Base-by-base conservation (phyloP, 2,329 filamentous ascomycete species). In the Alternaria postmessia region DNA sequence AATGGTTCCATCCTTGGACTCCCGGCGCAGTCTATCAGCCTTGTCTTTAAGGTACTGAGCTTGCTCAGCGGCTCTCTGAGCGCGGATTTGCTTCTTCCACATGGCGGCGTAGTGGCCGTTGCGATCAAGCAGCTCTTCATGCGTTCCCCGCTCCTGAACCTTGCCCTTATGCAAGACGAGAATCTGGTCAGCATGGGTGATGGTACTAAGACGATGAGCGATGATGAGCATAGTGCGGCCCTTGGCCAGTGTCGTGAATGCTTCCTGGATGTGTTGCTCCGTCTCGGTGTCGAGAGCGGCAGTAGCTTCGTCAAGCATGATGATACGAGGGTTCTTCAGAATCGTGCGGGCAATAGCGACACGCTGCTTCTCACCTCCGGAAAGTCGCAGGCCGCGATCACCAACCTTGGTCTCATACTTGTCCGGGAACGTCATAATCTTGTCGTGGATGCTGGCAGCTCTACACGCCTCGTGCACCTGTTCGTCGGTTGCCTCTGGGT, bases 151-250 rank as follows among this genome's bases (percentile, higher is more conserved):
- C 68, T 87, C 85, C 11, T 81, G 79, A 0, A 85, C 83, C 57
- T 78, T 77, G 54, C 85, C 85, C 64, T 84, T 81, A 64, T 86
- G 81, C 49, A 87, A 75, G 6, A 86, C 84, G 7, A 86, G 78
- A 51, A 86, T 86, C 63, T 86, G 84, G 57, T 87, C 84, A 41
- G 84, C 85, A 66, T 82, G 81, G 26, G 81, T 84, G 63, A 86
- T 85, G 16, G 85, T 87, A 59, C 83, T 85, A 26, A 87, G 79
- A 41, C 84, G 81, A 82, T 88, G 93, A 82, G 95, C 95, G 81
- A 99, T 98, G 52, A 98, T 93, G 62, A 99, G 87, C 82, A 97
- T 90, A 1, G 95, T 99, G 47, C 95, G 91, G 51, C 93, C 94
- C 68, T 90, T 85, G 16, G 92, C 92, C 47, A 98, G 87, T 14